Percentiles rank a stretch among this genome's conserved stretches.
Evolutionary conservation across 2,329 filamentous ascomycete genomes (phyloP).

Genomic region (Penicillium palitans): DNA sequence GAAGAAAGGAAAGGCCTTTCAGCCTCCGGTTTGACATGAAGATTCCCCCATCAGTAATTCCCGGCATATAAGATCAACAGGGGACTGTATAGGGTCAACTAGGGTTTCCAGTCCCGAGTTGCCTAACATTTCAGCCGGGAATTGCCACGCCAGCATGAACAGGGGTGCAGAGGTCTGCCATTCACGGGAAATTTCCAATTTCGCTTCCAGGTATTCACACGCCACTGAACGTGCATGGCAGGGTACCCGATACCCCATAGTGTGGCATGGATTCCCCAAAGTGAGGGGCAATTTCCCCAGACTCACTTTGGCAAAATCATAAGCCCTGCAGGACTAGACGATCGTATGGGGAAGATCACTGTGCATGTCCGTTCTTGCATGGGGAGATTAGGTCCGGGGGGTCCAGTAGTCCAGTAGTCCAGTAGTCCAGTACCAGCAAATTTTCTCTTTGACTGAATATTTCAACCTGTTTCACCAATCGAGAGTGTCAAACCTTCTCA

Average conservation of each 20-base stretch:
- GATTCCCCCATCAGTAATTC: constrained; percentile 7
- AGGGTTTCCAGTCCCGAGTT: constrained; percentile 1
- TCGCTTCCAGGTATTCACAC: constrained; percentile 10
- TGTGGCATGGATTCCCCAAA: constrained; percentile 6
- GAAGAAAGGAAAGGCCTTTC: not conserved
- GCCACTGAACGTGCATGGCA: constrained; percentile 14
- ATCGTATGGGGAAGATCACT: constrained; percentile 15
- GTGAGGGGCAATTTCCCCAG: constrained; percentile 16
- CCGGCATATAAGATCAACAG: constrained; percentile 14
- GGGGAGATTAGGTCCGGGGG: not conserved
- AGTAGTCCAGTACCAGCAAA: not conserved
- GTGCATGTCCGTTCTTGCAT: not conserved
- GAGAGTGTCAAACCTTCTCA: not conserved
- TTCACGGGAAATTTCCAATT: constrained; percentile 9
- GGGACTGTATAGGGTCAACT: not conserved
- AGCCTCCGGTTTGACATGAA: not conserved
- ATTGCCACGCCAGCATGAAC: constrained; percentile 17
- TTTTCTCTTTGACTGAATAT: not conserved
- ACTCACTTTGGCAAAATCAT: constrained; percentile 2
- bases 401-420: not conserved
- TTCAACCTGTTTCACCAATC: not conserved
- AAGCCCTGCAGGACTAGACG: constrained; percentile 16
- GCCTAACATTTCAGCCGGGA: constrained; percentile 7
- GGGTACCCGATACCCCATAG: not conserved
- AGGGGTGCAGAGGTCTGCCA: constrained; percentile 10